These are phyloP conservation scores for Alloteropsis angusta DNA, from an alignment of 202 grass and related monocot genomes.

Conservation along the genomic window DNA sequence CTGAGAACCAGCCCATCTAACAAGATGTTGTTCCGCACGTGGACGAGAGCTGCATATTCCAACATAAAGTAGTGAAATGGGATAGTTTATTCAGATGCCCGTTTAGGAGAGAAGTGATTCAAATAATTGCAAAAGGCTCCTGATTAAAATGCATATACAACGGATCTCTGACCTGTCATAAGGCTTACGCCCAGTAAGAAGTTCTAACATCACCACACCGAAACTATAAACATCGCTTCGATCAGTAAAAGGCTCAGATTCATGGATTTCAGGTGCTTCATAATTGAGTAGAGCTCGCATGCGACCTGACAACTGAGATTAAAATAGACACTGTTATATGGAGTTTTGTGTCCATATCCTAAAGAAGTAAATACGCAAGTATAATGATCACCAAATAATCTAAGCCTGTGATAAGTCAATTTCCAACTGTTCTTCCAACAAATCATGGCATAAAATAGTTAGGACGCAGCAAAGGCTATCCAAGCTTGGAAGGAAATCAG, in stretches of 20 bases:
- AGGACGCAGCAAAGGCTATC: not conserved
- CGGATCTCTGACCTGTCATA: constrained; percentile 60
- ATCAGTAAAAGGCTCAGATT: constrained; percentile 46
- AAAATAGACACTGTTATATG: constrained; percentile 27
- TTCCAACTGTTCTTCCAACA: not conserved
- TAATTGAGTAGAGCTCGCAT: constrained; percentile 57
- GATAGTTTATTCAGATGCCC: not conserved
- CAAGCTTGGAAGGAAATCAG: constrained; percentile 9
- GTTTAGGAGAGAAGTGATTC: constrained; percentile 6
- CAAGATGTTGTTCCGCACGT: constrained; percentile 77
- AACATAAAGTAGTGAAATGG: constrained; percentile 1
- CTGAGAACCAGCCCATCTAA: constrained; percentile 87
- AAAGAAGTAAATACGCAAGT: constrained; percentile 6
- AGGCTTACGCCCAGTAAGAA: constrained; percentile 82
- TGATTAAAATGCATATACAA: constrained; percentile 9
- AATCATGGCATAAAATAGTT: not conserved
- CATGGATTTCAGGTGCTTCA: constrained; percentile 84
- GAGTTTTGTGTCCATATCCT: not conserved
- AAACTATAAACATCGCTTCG: constrained; percentile 91
- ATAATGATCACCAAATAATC: not conserved
- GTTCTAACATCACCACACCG: constrained; percentile 92
- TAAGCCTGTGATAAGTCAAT: not conserved
- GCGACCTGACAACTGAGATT: constrained; percentile 66
- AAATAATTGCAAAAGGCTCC: not conserved
- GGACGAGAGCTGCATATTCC: constrained; percentile 62